Conservation (phyloP, 495 filamentous ascomycete genomes). For the Hypoxylon lenormandii region DNA sequence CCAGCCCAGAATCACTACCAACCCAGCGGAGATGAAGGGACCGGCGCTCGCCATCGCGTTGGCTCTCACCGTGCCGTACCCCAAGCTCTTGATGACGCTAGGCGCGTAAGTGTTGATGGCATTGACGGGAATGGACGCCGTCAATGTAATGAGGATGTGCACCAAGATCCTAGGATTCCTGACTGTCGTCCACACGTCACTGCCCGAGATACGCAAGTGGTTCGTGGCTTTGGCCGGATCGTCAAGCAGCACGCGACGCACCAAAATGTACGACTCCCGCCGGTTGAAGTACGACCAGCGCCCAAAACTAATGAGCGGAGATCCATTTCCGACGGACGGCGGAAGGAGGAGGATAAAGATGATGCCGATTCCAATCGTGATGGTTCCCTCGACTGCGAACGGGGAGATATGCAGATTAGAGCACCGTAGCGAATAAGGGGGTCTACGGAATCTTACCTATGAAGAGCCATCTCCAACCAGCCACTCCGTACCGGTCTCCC, state of each 20-base stretch:
- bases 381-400: slow-evolving; percentile 60
- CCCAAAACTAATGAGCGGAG: slow-evolving; percentile 58
- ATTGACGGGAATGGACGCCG: slow-evolving; percentile 51
- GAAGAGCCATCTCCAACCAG: slow-evolving; percentile 75
- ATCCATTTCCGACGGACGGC: slow-evolving; percentile 54
- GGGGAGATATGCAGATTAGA: slow-evolving; percentile 32
- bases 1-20: slow-evolving; percentile 62
- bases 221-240: slow-evolving; percentile 52
- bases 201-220: slow-evolving; percentile 57
- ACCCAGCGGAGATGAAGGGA: slow-evolving; percentile 55
- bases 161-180: slow-evolving; percentile 59
- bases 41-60: slow-evolving; percentile 67
- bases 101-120: slow-evolving; percentile 63
- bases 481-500: slow-evolving; percentile 60
- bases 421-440: neutral
- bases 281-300: slow-evolving; percentile 56
- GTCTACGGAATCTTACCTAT: slow-evolving; percentile 48
- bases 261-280: slow-evolving; percentile 55
- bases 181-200: slow-evolving; percentile 58
- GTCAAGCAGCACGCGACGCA: slow-evolving; percentile 53
- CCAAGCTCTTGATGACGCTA: slow-evolving; percentile 58
- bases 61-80: slow-evolving; percentile 59
- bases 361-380: slow-evolving; percentile 65
- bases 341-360: slow-evolving; percentile 66
- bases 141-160: slow-evolving; percentile 58